A percentile compares a stretch with the other conserved stretches of the same genome.
Evolutionary conservation across 176 grass and related monocot genomes (phyloP).

Genomic region (Aegilops tauschii): DNA sequence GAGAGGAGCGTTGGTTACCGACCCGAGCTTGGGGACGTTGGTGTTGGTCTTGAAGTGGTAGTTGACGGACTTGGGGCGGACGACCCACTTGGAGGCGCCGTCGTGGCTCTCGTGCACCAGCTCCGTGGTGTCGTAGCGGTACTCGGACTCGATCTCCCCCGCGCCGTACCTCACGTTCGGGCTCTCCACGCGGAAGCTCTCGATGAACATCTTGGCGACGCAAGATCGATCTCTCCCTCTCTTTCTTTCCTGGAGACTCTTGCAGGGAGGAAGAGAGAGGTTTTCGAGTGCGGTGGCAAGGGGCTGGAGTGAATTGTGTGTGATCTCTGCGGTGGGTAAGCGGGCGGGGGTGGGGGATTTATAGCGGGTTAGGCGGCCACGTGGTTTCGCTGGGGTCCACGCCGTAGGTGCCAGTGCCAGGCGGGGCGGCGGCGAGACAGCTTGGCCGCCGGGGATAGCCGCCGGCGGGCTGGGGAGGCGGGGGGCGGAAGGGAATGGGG

Average conservation of each 20-base stretch:
- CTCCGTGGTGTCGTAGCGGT: conserved; percentile 93
- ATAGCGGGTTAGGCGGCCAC: conserved; percentile 27
- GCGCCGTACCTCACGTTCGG: conserved; percentile 72
- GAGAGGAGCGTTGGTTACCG: not conserved
- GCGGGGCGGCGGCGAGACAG: not conserved
- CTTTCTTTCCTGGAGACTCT: not conserved
- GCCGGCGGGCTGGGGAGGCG: not conserved
- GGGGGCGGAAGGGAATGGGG: too few species aligned
- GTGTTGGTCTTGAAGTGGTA: conserved; percentile 85
- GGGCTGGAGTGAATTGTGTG: not conserved
- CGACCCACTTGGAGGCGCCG: conserved; percentile 73
- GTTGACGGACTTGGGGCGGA: conserved; percentile 72
- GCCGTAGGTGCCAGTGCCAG: not conserved
- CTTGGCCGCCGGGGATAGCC: not conserved
- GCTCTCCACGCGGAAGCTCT: conserved; percentile 96
- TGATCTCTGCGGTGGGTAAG: not conserved
- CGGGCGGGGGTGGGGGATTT: conserved; percentile 4
- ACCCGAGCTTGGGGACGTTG: conserved; percentile 90
- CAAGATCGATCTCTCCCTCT: not conserved
- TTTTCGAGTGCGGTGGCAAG: not conserved
- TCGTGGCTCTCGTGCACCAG: conserved; percentile 83
- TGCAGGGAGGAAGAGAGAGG: not conserved
- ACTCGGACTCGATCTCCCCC: conserved; percentile 76
- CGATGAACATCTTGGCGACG: conserved; percentile 68
- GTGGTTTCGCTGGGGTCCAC: not conserved